Base-by-base conservation (phyloP, 2,329 filamentous ascomycete genomes). In the Aureobasidium sp. region DNA sequence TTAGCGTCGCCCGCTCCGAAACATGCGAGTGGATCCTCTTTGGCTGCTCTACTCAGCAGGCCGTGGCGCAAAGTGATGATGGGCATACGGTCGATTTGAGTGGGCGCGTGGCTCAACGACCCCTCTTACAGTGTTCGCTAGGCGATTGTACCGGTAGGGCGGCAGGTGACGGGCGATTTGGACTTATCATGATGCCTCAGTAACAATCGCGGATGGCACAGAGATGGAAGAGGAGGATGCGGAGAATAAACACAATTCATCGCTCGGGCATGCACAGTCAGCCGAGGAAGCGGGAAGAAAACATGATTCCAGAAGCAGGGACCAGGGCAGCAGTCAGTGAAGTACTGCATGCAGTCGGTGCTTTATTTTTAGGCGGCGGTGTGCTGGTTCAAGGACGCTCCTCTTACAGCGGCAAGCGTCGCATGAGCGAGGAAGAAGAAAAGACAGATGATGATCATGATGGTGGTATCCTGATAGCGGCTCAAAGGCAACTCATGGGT, bases 351-450 rank as follows among this genome's bases (percentile, higher is more conserved):
- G 11, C 9, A 37, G 42, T 22, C 27, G 19, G n/a, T 5, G 53
- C n/a, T 47, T 47, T 60, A 60, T 60, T 60, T 60, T 60, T 60
- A 50, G 57, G 33, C 44, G 29, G 54, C 54, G 57, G 44, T 60
- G 57, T 60, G 53, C 39, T 59, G 54, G 22, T 39, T 19, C n/a
- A 22, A 29, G 57, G n/a, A 19, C 22, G 40, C 17, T n/a, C 24
- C 24, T 54, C 52, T 56, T 58, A 3, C 54, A n/a, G 56, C 56
- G 42, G 42, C 56, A 48, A 47, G 39, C 29, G 31, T 54, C 37
- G 53, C 54, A 44, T 31, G 45, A 50, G 45, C 44, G 33, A 47
- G 19, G 15, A 42, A 60, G 44, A 60, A 40, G 54, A 8, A 58
- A 58, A 58, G 27, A 45, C 24, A 44, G n/a, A 33, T 11, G 7